Base-by-base conservation (phyloP, 345 rosid species). In the Geranium rotundifolium region DNA sequence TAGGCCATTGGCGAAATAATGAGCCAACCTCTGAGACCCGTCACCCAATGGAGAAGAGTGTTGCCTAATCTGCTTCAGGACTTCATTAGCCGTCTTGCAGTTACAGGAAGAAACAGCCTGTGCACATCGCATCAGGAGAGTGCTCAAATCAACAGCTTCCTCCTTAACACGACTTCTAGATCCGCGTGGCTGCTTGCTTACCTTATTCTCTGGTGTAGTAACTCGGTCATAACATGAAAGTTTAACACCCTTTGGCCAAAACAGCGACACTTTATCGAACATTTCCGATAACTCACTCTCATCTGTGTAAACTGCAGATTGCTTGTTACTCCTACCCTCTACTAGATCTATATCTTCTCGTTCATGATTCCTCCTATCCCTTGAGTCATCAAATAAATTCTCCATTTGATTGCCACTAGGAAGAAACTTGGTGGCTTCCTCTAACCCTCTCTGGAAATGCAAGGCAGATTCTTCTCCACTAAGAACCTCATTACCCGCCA, bases 381-480 rank as follows among this genome's bases (percentile, higher is more conserved):
- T 76, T 17, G 76, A 75, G 34, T 64, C 64, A 72, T 70, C 54
- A n/a, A 67, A 10, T 5, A 50, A n/a, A 17, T 2, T 18, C 17
- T 67, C 71, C 60, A 52, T 63, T 54, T 83, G 76, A 70, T 68
- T 72, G 63, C 71, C 69, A 61, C 72, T 72, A n/a, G 92, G 96
- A 77, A 91, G 87, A 65, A 91, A 87, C 83, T 81, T 89, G 56
- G 84, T 82, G 63, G 96, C 96, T 80, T 89, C 98, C 71, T 86
- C 93, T 59, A 88, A 1, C 12, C 96, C 96, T 75, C 65, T 91
- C 63, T 76, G 80, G 68, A 84, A 89, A 65, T 80, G 96, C 76
- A 82, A 54, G 30, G 78, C 62, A 18, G 88, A 85, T 6, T 89
- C 85, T 4, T 57, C 31, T 41, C 82, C 72, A 56, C 75, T 81